A percentile compares a stretch with the other conserved stretches of the same genome.
Conservation (phyloP, 2,329 filamentous ascomycete genomes). For the Colletotrichum simmondsii region DNA sequence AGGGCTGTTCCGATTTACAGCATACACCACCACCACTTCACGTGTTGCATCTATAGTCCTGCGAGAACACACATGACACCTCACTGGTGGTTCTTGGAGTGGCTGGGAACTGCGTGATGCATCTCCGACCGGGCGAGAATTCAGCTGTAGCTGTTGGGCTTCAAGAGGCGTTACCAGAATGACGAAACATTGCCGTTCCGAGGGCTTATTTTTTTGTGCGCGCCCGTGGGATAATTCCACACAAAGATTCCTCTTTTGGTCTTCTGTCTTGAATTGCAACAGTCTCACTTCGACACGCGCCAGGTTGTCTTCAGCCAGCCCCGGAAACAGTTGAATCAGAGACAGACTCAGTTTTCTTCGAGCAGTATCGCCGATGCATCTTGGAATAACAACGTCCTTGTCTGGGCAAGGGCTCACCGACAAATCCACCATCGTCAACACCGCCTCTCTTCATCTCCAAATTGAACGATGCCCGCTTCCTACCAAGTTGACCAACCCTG, state of each 20-base stretch:
- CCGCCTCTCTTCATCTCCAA: neutral
- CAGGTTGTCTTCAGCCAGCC: neutral
- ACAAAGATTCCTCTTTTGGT: neutral
- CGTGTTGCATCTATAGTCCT: neutral
- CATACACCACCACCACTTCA: neutral
- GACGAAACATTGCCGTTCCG: neutral
- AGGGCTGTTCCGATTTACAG: neutral
- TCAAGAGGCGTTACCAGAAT: neutral
- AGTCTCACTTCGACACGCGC: neutral
- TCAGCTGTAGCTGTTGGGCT: neutral
- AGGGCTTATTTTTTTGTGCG: neutral
- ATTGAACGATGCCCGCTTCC: neutral
- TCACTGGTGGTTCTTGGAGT: neutral
- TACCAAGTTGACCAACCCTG: neutral
- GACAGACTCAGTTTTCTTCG: conserved; percentile 6
- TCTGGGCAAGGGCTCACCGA: neutral
- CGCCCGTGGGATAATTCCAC: neutral
- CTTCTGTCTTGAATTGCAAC: neutral
- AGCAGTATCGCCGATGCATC: neutral
- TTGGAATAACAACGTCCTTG: neutral
- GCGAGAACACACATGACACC: neutral
- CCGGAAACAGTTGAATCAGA: neutral
- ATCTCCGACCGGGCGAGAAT: neutral
- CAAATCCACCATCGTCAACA: neutral
- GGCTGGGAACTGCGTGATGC: neutral